A percentile compares a stretch with the other conserved stretches of the same genome.
These are phyloP conservation scores for Peronospora belbahrii DNA, from an alignment of 352 stramenopile genomes.

Conservation along the genomic window DNA sequence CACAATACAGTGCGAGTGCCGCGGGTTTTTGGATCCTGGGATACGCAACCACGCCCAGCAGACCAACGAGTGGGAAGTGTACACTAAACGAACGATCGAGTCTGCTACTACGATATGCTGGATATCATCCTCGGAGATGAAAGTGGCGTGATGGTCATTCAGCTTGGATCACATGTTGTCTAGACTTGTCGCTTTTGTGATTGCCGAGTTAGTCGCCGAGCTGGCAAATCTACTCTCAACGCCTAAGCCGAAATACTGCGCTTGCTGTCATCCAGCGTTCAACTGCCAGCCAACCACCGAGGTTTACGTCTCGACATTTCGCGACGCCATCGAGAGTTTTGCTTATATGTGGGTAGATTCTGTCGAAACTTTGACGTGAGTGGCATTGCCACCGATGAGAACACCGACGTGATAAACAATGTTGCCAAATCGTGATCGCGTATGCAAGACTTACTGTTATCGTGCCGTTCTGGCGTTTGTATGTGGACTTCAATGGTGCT, in stretches of 20 bases:
- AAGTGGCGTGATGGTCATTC: slow-evolving; percentile 49
- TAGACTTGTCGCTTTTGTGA: slow-evolving; percentile 33
- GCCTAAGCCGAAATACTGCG: slow-evolving; percentile 46
- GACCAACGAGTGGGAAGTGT: slow-evolving; percentile 70
- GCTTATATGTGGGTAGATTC: slow-evolving; percentile 20
- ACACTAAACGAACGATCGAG: too few species aligned
- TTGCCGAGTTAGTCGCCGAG: slow-evolving; percentile 62
- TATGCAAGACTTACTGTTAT: too few species aligned
- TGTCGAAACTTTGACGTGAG: not conserved
- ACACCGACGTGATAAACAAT: too few species aligned
- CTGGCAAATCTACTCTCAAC: slow-evolving; percentile 29
- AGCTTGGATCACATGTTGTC: slow-evolving; percentile 36
- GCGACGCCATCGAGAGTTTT: slow-evolving; percentile 27
- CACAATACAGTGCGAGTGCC: slow-evolving; percentile 35
- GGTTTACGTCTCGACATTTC: slow-evolving; percentile 58
- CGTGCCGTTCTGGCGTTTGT: too few species aligned
- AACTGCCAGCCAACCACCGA: slow-evolving; percentile 69
- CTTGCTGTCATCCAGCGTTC: slow-evolving; percentile 75
- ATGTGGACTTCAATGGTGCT: too few species aligned
- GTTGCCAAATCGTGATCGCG: too few species aligned
- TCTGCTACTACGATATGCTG: slow-evolving; percentile 31
- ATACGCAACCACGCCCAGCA: slow-evolving; percentile 27
- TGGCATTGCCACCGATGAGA: slow-evolving; percentile 1
- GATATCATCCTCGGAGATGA: slow-evolving; percentile 63
- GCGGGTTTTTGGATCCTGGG: slow-evolving; percentile 36